These are phyloP conservation scores for Colletotrichum kahawae DNA, from an alignment of 2,329 filamentous ascomycete genomes.

Conservation along the genomic window DNA sequence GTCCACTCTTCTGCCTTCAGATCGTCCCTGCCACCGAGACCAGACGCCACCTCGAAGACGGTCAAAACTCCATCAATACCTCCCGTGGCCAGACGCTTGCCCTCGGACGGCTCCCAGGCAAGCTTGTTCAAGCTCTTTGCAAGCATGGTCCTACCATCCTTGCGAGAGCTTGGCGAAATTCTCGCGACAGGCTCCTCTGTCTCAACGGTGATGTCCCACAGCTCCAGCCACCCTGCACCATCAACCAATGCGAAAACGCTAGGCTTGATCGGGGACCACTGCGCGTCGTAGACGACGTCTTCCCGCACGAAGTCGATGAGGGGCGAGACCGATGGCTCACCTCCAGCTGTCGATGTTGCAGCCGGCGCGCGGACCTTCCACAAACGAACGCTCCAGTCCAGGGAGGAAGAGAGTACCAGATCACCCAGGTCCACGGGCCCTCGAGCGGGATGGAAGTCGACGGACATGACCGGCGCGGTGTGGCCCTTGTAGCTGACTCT, in stretches of 20 bases:
- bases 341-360: slow-evolving; percentile 66
- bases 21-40: slow-evolving; percentile 83
- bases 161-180: slow-evolving; percentile 72
- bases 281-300: slow-evolving; percentile 95
- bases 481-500: slow-evolving; percentile 90
- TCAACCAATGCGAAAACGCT: slow-evolving; percentile 95
- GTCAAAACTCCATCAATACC: slow-evolving; percentile 91
- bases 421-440: slow-evolving; percentile 95
- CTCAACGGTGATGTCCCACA: slow-evolving; percentile 94
- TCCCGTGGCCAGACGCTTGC: slow-evolving; percentile 84
- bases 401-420: slow-evolving; percentile 85
- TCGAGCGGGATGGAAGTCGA: slow-evolving; percentile 91
- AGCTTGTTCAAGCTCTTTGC: slow-evolving; percentile 92
- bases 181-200: slow-evolving; percentile 89
- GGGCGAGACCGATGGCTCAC: slow-evolving; percentile 66
- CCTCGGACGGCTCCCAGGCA: slow-evolving; percentile 91
- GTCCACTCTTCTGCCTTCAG: slow-evolving; percentile 90
- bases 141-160: slow-evolving; percentile 71
- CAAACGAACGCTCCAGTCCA: slow-evolving; percentile 97
- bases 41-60: slow-evolving; percentile 87
- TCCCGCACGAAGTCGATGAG: slow-evolving; percentile 91
- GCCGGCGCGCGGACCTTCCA: slow-evolving; percentile 91
- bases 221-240: slow-evolving; percentile 86
- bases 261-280: slow-evolving; percentile 93
- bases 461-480: slow-evolving; percentile 91